Base-by-base conservation (phyloP, 805 yeast species). In the Candida wancherniae region DNA sequence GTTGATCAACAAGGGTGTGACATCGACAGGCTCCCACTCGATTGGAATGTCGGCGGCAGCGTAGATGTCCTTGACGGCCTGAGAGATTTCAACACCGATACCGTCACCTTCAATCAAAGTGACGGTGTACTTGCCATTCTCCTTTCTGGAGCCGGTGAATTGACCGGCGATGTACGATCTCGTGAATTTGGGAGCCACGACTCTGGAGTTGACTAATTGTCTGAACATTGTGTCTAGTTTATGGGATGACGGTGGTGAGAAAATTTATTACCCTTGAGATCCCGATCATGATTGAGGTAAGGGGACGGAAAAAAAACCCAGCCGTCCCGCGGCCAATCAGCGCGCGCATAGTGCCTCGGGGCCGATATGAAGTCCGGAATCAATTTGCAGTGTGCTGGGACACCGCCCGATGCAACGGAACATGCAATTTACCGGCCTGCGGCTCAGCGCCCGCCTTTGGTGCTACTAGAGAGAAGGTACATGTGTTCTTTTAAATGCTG, bases 51-150 rank as follows among this genome's bases (percentile, higher is more conserved):
- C 66, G 32, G 97, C 98, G 48, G 97, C 97, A 30, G 80, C 69
- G 69, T 86, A 92, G 54, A 92, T 90, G 45, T 82, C 76, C 71
- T 88, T 84, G 47, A 92, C 97, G 30, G 97, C 84, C 53, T 84
- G 77, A 46, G 97, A 83, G 60, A 92, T 92, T 66, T 92, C 98
- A 31, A 80, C 74, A 51, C 98, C 98, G 49, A 90, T 87, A 73
- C 98, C 98, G 58, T 90, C 97, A 69, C 97, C 97, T 68, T 88
- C 97, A 52, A 92, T 90, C 69, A 92, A 73, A 26, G 98, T 90
- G 43, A 92, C 98, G 33, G 85, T 77, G 70, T 78, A 90, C 53
- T 83, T 84, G 45, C 97, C 97, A 41, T 82, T 76, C 39, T 80
- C 67, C 40, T 73, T 73, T 57, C 75, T 77, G 44, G 59, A 24